Evolutionary conservation across 352 stramenopile genomes (phyloP), one percentile per base, ranked within the genome.

Genomic region (Pythium sp.): DNA sequence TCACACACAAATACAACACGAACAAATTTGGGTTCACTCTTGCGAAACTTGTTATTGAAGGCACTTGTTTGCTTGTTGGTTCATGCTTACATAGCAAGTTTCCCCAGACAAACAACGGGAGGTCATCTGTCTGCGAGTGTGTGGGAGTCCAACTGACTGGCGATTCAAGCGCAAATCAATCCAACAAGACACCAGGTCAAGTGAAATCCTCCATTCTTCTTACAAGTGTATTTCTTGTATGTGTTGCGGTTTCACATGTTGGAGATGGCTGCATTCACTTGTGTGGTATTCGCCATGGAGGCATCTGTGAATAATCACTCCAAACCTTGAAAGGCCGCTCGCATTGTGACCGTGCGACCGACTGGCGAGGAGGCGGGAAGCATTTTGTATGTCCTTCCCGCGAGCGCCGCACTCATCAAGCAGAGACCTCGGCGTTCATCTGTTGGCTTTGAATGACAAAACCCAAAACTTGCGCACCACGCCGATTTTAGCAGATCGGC

Each of bases 401-500:
- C 36, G 3, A 43, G 5, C 41, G 41, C 15, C 15, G 41, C 41
- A 49, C 41, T 22, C 41, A 49, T 49, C 38, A 32, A 46, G 15
- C 32, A 7, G 32, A 38, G 32, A 38, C 32, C 32, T 38, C 24
- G 24, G 14, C 38, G 38, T 18, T 46, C 38, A 14, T 43, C 36
- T 1, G 24, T 26, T 26, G 24, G 24, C 24, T 26, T 26, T 26
- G 24, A 0, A 26, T 26, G 24, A 26, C 24, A 26, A 26, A 26
- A 26, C 24, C 24, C 34, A 49, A 60, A 46, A 46, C 28, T 20
- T 20, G 30, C 20, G 30, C 55, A 59, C 54, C 54, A 60, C 20
- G 55, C 30, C 20, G 20, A 30, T 61, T 47, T 46, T 28, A 20
- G 55, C 55, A 30, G 30, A 61, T 61, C 30, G 30, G 47, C 55